Evolutionary conservation across 257 asterid species (phyloP), one percentile per base, ranked within the genome.

Genomic region (Solanum piurae): DNA sequence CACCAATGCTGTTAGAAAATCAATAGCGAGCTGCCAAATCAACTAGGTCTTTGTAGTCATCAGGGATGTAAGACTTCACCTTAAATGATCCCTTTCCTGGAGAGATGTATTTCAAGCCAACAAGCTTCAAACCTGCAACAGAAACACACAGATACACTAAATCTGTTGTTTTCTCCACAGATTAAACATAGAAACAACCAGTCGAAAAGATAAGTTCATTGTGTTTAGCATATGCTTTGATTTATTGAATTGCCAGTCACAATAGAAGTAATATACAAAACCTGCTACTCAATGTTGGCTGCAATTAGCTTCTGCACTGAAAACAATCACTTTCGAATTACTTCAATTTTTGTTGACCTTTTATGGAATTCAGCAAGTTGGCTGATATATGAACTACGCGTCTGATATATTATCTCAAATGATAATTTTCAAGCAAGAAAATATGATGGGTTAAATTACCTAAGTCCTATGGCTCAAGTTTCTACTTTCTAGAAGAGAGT

Each of bases 71-170:
- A 7, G 97, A 89, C 92, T 94, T 94, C 89, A 97, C 98, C 89
- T 93, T 97, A 87, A 95, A 92, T 27, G 76, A 72, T 80, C 87
- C 91, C 89, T 93, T 93, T 62, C 91, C 93, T 3, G 99, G 99
- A 84, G 99, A 97, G 49, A 93, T 9, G 60, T 93, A 96, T 89
- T 91, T 94, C 68, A 96, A 91, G 66, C 99, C 99, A n/a, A 96
- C 52, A 36, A 96, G 94, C 93, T 94, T 92, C 86, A 94, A 16
- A 90, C 97, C 99, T 97, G 87, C 93, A 91, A 90, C 64, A 89
- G 69, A 42, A 52, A 82, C 68, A 80, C 44, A 85, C 25, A 74
- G 29, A 18, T 5, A 23, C 42, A 82, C 58, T 83, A 31, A 86
- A 75, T 55, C 76, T 18, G 58, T 42, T 49, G 69, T 10, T 80